A percentile compares a stretch with the other conserved stretches of the same genome.
phyloP scores from a whole-genome alignment of 148 eudicot species.

The Cornus controversa region DNA sequence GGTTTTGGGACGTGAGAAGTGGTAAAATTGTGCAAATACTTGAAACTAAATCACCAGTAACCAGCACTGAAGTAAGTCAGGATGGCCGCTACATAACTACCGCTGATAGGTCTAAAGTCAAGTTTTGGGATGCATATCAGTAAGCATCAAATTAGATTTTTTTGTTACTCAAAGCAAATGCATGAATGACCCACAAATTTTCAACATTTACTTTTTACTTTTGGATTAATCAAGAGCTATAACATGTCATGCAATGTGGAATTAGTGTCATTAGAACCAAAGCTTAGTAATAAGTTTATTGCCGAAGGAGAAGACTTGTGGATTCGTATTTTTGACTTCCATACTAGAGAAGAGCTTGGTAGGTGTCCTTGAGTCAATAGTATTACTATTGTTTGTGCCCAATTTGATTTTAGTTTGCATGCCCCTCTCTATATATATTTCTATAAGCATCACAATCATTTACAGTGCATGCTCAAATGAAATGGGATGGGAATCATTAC shows the following conservation, averaged over 20 bases:
- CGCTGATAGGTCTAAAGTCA: conserved; percentile 78
- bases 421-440: neutral
- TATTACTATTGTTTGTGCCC: too few species aligned
- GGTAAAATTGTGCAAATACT: conserved; percentile 75
- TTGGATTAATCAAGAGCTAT: conserved; percentile 85
- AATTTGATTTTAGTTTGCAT: neutral
- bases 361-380: neutral
- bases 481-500: neutral
- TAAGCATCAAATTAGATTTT: conserved; percentile 29
- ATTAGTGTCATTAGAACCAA: conserved; percentile 91
- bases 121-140: conserved; percentile 95
- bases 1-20: conserved; percentile 89
- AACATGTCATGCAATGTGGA: conserved; percentile 82
- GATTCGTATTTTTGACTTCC: too few species aligned
- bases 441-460: neutral
- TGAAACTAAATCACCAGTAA: conserved; percentile 86
- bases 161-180: neutral
- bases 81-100: conserved; percentile 93
- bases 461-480: neutral
- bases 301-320: too few species aligned
- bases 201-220: conserved; percentile 37
- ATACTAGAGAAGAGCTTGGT: too few species aligned
- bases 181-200: conserved; percentile 3
- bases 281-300: too few species aligned
- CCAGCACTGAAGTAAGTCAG: too few species aligned